phyloP scores from a whole-genome alignment of 371 early-diverging fungal species.

The Synchytrium microbalum region DNA sequence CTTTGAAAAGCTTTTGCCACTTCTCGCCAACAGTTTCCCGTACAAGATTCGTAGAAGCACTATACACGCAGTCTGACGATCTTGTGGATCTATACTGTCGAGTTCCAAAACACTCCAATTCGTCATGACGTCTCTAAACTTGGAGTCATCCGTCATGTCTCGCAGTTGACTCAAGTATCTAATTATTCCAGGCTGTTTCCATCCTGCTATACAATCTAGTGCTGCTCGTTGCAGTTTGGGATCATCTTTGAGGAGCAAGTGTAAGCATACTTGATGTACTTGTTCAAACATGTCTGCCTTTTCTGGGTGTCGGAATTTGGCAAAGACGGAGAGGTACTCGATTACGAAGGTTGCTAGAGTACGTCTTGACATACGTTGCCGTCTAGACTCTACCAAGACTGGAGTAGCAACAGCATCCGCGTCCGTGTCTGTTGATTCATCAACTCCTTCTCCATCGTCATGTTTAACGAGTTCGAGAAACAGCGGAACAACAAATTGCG shows the following conservation, averaged over 20 bases:
- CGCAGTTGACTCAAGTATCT: slow-evolving; percentile 69
- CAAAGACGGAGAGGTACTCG: slow-evolving; percentile 63
- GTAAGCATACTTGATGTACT: slow-evolving; percentile 55
- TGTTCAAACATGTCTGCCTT: slow-evolving; percentile 41
- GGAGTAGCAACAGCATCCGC: neutral
- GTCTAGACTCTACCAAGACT: slow-evolving; percentile 3
- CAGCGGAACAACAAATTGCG: slow-evolving; percentile 58
- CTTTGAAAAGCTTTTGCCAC: slow-evolving; percentile 54
- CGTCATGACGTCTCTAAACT: slow-evolving; percentile 81
- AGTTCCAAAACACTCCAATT: slow-evolving; percentile 57
- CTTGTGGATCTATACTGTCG: slow-evolving; percentile 50
- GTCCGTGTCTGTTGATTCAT: slow-evolving; percentile 18
- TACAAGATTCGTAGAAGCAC: slow-evolving; percentile 76
- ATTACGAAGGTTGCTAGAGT: slow-evolving; percentile 38
- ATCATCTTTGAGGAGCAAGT: slow-evolving; percentile 74
- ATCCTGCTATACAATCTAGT: slow-evolving; percentile 72
- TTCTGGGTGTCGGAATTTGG: slow-evolving; percentile 63
- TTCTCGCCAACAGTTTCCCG: slow-evolving; percentile 74
- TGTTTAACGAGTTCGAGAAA: slow-evolving; percentile 55
- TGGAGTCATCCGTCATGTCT: slow-evolving; percentile 69
- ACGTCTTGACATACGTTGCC: slow-evolving; percentile 6
- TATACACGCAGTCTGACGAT: slow-evolving; percentile 51
- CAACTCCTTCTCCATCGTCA: slow-evolving; percentile 26
- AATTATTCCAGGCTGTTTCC: slow-evolving; percentile 57
- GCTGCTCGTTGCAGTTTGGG: slow-evolving; percentile 65